phyloP scores from a whole-genome alignment of 306 rosid species.

The Fagus crenata region DNA sequence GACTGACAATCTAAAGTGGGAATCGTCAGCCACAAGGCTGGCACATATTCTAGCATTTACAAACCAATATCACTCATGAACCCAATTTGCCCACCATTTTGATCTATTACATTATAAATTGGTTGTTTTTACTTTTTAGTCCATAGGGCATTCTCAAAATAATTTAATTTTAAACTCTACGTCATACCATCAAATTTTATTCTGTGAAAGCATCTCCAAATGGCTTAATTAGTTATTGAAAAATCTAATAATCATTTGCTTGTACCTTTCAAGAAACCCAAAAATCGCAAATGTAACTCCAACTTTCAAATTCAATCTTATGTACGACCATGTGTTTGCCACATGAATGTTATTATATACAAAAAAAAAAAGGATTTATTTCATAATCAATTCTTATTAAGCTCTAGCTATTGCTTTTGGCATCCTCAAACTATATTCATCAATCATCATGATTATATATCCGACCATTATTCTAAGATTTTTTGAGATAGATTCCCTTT shows the following conservation, averaged over 20 bases:
- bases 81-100: not conserved
- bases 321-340: conserved; percentile 1
- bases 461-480: not conserved
- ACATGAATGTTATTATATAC: not conserved
- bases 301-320: not conserved
- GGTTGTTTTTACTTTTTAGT: not conserved
- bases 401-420: not conserved
- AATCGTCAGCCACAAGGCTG: not conserved
- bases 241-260: not conserved
- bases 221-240: not conserved
- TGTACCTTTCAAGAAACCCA: not conserved
- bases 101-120: not conserved
- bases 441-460: not conserved
- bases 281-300: not conserved
- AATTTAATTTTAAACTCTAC: not conserved
- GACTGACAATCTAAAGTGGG: conserved; percentile 9
- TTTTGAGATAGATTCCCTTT: not conserved
- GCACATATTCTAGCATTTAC: not conserved
- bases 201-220: not conserved
- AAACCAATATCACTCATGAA: not conserved
- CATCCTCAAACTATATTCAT: not conserved
- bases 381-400: not conserved
- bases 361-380: not conserved
- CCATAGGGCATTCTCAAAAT: not conserved
- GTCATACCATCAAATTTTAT: not conserved